A percentile compares a stretch with the other conserved stretches of the same genome.
Conservation (phyloP, 139 green algal species). For the Asterochloris erici region DNA sequence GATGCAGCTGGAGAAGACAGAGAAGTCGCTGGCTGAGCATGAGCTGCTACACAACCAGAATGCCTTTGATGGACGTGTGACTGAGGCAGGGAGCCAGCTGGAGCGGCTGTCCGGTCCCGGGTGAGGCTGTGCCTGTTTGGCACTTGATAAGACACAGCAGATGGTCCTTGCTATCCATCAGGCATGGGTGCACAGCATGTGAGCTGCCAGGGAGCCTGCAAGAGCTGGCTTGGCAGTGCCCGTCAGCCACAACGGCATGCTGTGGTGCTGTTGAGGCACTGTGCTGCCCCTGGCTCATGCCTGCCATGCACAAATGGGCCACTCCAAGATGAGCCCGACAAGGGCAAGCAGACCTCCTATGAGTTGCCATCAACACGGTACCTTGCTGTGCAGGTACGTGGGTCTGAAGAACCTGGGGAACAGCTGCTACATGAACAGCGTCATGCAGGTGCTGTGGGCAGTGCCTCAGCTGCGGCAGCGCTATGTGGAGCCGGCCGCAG, state of each 20-base stretch:
- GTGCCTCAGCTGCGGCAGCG: constrained; percentile 64
- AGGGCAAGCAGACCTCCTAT: too few relatives aligned
- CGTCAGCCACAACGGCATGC: too few relatives aligned
- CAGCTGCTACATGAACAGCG: constrained; percentile 94
- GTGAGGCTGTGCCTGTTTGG: constrained; percentile 2
- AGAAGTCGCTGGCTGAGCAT: constrained; percentile 96
- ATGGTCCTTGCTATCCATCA: too few relatives aligned
- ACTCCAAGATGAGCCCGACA: too few relatives aligned
- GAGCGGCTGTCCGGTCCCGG: constrained; percentile 71
- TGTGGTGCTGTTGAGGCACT: too few relatives aligned
- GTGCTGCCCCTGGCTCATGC: too few relatives aligned
- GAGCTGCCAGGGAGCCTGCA: neutral
- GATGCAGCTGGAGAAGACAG: constrained; percentile 94
- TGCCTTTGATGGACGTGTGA: constrained; percentile 91
- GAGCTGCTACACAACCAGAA: constrained; percentile 80
- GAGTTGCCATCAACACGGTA: neutral
- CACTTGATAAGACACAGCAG: too few relatives aligned
- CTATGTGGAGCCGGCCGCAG: constrained; percentile 43
- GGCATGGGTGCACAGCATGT: neutral
- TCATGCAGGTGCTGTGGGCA: constrained; percentile 81
- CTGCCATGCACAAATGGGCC: too few relatives aligned
- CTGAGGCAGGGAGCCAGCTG: constrained; percentile 78
- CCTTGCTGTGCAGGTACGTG: constrained; percentile 44
- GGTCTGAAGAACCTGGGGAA: constrained; percentile 98
- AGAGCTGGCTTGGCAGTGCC: too few relatives aligned